Conservation (phyloP, 129 eudicot species). For the Centella asiatica region DNA sequence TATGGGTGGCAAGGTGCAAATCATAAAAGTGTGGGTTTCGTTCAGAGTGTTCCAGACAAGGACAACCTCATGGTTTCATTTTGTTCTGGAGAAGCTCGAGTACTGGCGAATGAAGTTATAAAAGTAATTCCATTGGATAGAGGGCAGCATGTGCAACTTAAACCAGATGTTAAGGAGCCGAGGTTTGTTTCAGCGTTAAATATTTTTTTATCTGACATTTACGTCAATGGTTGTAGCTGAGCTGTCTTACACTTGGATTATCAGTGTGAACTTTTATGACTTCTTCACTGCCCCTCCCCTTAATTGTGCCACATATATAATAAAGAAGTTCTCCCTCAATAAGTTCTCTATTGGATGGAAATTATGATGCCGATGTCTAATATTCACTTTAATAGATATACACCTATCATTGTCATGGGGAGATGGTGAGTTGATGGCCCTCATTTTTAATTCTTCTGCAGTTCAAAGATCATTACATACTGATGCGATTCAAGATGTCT, state of each 20-base stretch:
- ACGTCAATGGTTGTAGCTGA: neutral
- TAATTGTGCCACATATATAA: too few relatives aligned
- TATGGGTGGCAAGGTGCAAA: slow-evolving; percentile 97
- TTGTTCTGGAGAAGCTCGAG: slow-evolving; percentile 82
- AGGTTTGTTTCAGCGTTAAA: slow-evolving; percentile 44
- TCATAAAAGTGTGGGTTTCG: slow-evolving; percentile 87
- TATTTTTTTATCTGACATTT: neutral
- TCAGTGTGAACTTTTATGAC: neutral
- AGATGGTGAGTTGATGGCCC: too few relatives aligned
- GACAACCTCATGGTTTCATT: slow-evolving; percentile 72
- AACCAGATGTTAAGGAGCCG: slow-evolving; percentile 71
- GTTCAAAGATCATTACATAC: too few relatives aligned
- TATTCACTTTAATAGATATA: too few relatives aligned
- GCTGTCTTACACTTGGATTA: slow-evolving; percentile 3
- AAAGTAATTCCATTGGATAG: slow-evolving; percentile 92
- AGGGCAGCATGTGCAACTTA: slow-evolving; percentile 89
- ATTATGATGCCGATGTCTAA: too few relatives aligned
- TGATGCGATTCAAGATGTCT: too few relatives aligned
- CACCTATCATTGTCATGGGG: too few relatives aligned
- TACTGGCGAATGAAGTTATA: slow-evolving; percentile 73
- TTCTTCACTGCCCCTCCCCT: neutral
- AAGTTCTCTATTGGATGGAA: too few relatives aligned
- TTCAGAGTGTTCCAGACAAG: slow-evolving; percentile 72
- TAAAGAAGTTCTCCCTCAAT: too few relatives aligned
- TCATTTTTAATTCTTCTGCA: too few relatives aligned